Evolutionary conservation across 1,139 yeast species (phyloP), one percentile per base, ranked within the genome.

Genomic region (Taphrina betulina): DNA sequence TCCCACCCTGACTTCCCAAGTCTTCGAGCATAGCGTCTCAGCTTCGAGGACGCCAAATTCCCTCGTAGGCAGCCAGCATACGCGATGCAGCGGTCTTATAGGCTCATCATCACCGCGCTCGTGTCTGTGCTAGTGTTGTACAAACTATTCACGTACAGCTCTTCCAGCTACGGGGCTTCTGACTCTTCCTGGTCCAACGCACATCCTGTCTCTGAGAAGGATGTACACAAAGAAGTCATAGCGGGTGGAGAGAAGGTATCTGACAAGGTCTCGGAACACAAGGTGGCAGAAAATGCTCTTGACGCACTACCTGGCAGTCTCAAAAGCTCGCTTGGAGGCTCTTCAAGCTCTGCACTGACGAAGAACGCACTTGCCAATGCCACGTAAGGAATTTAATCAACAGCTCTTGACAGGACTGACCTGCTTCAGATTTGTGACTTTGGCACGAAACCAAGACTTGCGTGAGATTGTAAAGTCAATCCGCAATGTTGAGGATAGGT

Each of bases 361-460:
- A 20, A 33, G 33, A 50, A 50, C 33, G 44, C 54, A 14, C 34
- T 41, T 7, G 54, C 54, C 5, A 50, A 50, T 40, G 54, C 54
- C 3, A 50, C 54, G 36, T 43, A 43, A 31, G 48, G 2, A 12
- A 26, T 7, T 17, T 7, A 4, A 14, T n/a, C 10, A 17, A 10
- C 14, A 10, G 28, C 2, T 10, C 3, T 8, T 14, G 24, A 3
- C 34, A 4, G 16, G 14, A 22, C 35, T 41, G 2, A 41, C n/a
- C 2, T 2, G 19, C 14, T 5, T 3, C 31, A 81, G 90, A 0
- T 80, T 86, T 64, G 81, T 86, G 55, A 77, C 89, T 3, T 37
- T 57, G 17, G 89, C 85, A 34, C 75, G 94, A 60, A 85, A 87
- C 68, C 66, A 73, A 4, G 95, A 88, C 63, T 67, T 86, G 36